Evolutionary conservation across 257 asterid species (phyloP).

Genomic region (Echites panduratus): DNA sequence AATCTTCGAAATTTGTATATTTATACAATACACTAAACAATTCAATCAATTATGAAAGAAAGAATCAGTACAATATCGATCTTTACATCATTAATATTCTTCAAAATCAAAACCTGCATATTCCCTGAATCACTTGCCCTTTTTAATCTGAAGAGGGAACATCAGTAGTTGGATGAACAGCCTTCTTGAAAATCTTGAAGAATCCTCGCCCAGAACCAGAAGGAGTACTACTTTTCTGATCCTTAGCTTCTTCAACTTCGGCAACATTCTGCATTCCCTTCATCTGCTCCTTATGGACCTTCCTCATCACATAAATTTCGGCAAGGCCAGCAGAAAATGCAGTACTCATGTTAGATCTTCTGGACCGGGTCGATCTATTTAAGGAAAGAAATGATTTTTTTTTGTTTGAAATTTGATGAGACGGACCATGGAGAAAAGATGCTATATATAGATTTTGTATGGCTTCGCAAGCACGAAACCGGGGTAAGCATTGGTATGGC

Average conservation of each 20-base stretch:
- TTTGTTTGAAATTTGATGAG: not conserved
- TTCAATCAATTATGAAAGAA: not conserved
- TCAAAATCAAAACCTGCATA: too few relatives aligned
- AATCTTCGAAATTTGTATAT: too few relatives aligned
- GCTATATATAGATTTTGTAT: not conserved
- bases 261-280: not conserved
- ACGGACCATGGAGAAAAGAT: not conserved
- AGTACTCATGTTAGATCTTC: not conserved
- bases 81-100: not conserved
- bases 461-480: not conserved
- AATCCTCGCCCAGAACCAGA: not conserved
- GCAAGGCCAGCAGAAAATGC: not conserved
- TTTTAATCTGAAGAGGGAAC: not conserved
- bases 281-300: not conserved
- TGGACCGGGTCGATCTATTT: not conserved
- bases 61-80: too few relatives aligned
- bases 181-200: not conserved
- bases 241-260: not conserved
- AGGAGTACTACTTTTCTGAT: not conserved
- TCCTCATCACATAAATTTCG: conserved; percentile 5
- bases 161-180: not conserved
- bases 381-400: too few relatives aligned
- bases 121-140: not conserved
- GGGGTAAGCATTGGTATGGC: not conserved
- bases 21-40: not conserved